Percentiles rank a stretch among this genome's conserved stretches.
Evolutionary conservation across 2,329 filamentous ascomycete genomes (phyloP).

Genomic region (Aspergillus novofumigatus): DNA sequence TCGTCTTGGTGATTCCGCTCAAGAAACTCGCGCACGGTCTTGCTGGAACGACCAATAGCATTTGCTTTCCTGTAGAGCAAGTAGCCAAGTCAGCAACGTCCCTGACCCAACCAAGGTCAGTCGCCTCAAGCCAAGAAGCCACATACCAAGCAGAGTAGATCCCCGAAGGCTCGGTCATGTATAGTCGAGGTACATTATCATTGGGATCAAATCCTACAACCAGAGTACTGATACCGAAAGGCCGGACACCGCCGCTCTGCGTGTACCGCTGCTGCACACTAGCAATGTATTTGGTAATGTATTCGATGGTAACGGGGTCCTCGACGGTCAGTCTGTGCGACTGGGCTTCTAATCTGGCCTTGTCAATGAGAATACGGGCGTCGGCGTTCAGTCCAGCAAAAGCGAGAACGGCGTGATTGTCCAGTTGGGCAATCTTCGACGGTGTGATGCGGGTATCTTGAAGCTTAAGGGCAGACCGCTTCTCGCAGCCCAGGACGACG

Average conservation of each 20-base stretch:
- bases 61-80: slow-evolving; percentile 80
- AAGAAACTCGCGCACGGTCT: slow-evolving; percentile 97
- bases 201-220: slow-evolving; percentile 98
- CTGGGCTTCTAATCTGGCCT: slow-evolving; percentile 94
- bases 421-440: slow-evolving; percentile 95
- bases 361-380: slow-evolving; percentile 96
- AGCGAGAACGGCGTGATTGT: slow-evolving; percentile 92
- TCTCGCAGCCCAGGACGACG: slow-evolving; percentile 96
- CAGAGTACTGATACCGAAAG: slow-evolving; percentile 97
- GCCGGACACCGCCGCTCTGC: slow-evolving; percentile 94
- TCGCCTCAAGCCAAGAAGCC: background rate
- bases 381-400: slow-evolving; percentile 98
- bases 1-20: slow-evolving; percentile 98
- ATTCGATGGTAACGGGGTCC: slow-evolving; percentile 95
- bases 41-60: slow-evolving; percentile 95
- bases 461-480: slow-evolving; percentile 97
- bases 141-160: slow-evolving; percentile 97
- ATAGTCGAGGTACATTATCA: slow-evolving; percentile 81
- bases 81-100: slow-evolving; percentile 13
- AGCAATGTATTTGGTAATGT: slow-evolving; percentile 98
- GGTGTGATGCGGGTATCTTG: slow-evolving; percentile 99
- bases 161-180: slow-evolving; percentile 98
- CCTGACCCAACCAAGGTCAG: background rate
- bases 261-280: slow-evolving; percentile 98
- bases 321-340: slow-evolving; percentile 96